Conservation (phyloP, 306 rosid species). For the Hippophae rhamnoides region DNA sequence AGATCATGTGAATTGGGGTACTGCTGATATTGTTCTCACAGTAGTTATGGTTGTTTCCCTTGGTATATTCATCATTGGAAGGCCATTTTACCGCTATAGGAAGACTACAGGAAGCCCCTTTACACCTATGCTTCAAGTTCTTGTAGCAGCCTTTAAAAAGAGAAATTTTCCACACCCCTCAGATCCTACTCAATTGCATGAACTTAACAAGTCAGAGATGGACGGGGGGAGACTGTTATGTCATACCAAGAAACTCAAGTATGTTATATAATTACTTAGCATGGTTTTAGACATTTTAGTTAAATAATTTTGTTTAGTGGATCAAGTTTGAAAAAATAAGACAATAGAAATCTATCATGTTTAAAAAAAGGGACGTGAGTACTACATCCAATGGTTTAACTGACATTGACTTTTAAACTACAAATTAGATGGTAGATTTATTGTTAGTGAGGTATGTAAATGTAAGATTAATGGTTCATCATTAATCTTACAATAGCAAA, state of each 20-base stretch:
- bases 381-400: too few species aligned
- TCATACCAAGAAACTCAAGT: constrained; percentile 75
- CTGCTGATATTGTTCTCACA: constrained; percentile 53
- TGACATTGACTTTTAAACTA: too few species aligned
- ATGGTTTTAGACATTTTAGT: neutral
- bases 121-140: constrained; percentile 81
- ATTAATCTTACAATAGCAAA: too few species aligned
- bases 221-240: constrained; percentile 40
- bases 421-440: too few species aligned
- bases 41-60: constrained; percentile 63
- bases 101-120: constrained; percentile 73
- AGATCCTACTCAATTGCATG: constrained; percentile 43
- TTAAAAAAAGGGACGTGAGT: too few species aligned
- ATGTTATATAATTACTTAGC: constrained; percentile 12
- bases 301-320: too few species aligned
- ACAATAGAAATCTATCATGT: too few species aligned
- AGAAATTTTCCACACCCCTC: constrained; percentile 58
- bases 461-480: too few species aligned
- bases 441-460: too few species aligned
- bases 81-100: constrained; percentile 57
- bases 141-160: constrained; percentile 67
- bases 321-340: too few species aligned
- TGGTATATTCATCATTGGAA: constrained; percentile 52
- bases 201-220: constrained; percentile 32
- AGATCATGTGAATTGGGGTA: constrained; percentile 74